Evolutionary conservation across 495 filamentous ascomycete genomes (phyloP), one percentile per base, ranked within the genome.

Genomic region (Antarctomyces pellizariae): DNA sequence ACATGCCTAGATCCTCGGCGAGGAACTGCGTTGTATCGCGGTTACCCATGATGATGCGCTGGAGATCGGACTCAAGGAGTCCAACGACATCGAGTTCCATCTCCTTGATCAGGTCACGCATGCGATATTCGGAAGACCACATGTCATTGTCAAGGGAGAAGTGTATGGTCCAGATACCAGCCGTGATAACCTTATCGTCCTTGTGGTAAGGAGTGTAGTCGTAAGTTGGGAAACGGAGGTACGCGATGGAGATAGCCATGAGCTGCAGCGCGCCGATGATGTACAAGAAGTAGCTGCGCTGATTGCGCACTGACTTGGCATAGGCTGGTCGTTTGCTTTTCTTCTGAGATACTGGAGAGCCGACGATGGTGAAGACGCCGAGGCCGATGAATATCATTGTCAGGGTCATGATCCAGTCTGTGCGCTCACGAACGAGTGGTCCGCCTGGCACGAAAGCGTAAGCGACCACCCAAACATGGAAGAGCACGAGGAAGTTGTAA

Each of bases 31-130:
- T 92, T 25, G 77, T 73, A 47, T 99, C 89, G 39, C 84, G 76
- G 52, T 93, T 99, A 29, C 89, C 89, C 89, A 99, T 99, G 56
- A 99, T 95, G 50, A 99, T 86, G 35, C 86, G 75, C 50, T 99
- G 89, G 26, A 82, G 63, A 47, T 99, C 89, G 0, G 72, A 74
- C 45, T 99, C 89, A 18, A 99, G 59, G 22, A 99, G 64, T 21
- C 89, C 89, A 31, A 99, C 64, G 22, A 99, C 76, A 41, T 99
- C 89, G 20, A 99, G 53, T 47, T 99, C 89, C 10, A 91, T 54
- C 43, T 93, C 86, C 39, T 78, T 75, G 41, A 99, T 75, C 6
- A 92, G 53, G 53, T 90, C 69, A 36, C 77, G 76, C 63, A 95
- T 89, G 27, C 89, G 84, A 32, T 72, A 70, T 50, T 93, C 84